phyloP scores from a whole-genome alignment of 257 asterid species.

The Solanum corneliomulleri region DNA sequence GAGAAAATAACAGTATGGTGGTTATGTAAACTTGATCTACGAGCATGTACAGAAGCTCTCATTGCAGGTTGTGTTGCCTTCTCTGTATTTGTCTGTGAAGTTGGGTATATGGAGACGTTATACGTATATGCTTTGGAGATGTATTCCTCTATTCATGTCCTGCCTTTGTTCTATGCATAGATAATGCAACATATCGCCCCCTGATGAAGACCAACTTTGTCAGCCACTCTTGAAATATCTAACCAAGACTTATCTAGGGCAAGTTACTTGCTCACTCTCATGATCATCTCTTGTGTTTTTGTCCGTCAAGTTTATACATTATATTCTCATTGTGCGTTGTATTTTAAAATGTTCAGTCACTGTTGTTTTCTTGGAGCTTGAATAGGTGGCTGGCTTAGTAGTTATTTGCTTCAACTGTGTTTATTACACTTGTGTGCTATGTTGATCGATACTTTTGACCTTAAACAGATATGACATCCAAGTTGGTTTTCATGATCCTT shows the following conservation, averaged over 20 bases:
- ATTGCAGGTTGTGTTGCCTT: too few species aligned
- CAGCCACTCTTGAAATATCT: conserved; percentile 50
- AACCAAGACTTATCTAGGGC: conserved; percentile 40
- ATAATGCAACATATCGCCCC: neutral
- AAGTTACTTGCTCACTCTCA: conserved; percentile 9
- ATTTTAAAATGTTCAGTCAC: neutral
- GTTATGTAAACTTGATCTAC: too few species aligned
- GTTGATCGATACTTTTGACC: neutral
- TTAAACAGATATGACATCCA: neutral
- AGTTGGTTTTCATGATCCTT: neutral
- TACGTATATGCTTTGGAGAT: neutral
- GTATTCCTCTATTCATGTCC: neutral
- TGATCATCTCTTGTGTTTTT: neutral
- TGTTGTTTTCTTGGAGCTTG: neutral
- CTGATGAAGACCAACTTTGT: conserved; percentile 18
- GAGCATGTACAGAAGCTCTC: too few species aligned
- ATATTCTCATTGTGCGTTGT: neutral
- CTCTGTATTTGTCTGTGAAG: neutral
- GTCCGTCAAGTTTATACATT: neutral
- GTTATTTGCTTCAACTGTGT: neutral
- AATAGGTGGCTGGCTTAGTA: neutral
- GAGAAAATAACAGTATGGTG: too few species aligned
- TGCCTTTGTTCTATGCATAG: neutral
- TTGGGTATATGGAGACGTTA: neutral
- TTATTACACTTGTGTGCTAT: neutral